These are phyloP conservation scores for Trametes hirsuta DNA, from an alignment of 1,284 basidiomycete genomes.

Conservation along the genomic window DNA sequence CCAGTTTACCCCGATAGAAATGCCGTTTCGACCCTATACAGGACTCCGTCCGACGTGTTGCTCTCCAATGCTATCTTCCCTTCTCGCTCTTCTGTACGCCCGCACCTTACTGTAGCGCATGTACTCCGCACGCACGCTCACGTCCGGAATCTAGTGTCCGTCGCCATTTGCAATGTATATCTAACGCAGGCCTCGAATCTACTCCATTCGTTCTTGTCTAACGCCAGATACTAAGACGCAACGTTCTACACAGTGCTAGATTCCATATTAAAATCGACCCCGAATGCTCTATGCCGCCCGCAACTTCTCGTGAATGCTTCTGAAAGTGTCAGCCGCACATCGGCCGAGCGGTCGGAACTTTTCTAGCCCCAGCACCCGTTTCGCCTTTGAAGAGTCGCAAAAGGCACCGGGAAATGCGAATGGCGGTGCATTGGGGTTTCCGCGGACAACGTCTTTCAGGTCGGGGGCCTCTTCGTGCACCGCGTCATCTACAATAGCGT, in stretches of 20 bases:
- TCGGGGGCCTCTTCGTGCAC: conserved; percentile 6
- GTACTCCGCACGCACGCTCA: conserved; percentile 2
- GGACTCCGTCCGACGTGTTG: background rate
- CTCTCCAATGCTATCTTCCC: background rate
- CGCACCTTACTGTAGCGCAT: conserved; percentile 18
- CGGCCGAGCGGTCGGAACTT: conserved; percentile 4
- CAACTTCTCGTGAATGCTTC: conserved; percentile 12
- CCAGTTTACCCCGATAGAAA: background rate
- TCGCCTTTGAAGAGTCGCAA: conserved; percentile 4
- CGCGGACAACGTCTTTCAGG: conserved; percentile 8
- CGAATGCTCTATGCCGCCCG: too few relatives aligned
- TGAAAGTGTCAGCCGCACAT: conserved; percentile 8
- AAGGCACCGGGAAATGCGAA: conserved; percentile 11
- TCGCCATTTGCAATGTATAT: conserved; percentile 12
- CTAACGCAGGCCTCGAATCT: conserved; percentile 8
- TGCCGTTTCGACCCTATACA: too few relatives aligned
- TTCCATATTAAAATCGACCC: too few relatives aligned
- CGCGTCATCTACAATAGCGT: conserved; percentile 2
- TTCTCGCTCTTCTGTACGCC: conserved; percentile 7
- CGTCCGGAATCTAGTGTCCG: conserved; percentile 1
- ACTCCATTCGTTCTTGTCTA: background rate
- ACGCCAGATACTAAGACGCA: background rate
- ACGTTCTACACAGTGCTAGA: background rate
- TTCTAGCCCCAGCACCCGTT: conserved; percentile 1
- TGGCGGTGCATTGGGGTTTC: conserved; percentile 10